Base-by-base conservation (phyloP, 2,329 filamentous ascomycete genomes). In the Diaporthe capsici region DNA sequence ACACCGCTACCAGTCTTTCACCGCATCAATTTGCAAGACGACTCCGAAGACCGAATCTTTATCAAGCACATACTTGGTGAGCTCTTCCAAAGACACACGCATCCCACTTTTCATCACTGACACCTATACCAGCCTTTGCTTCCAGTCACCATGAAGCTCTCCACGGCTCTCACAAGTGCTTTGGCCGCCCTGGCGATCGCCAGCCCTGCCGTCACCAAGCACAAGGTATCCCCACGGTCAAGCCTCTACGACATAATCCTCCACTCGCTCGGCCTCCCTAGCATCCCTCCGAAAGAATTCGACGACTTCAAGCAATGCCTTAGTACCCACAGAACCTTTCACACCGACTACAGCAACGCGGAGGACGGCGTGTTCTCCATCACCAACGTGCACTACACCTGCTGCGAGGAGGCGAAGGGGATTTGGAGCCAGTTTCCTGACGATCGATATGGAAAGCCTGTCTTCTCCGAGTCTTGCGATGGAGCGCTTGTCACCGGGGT, bases 221-320 rank as follows among this genome's bases (percentile, higher is more conserved):
- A 12, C 17, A 25, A 10, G 15, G 60, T n/a, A 15, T 28, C 60
- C 17, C 39, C 17, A 8, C 7, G 20, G 15, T 42, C 13, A 28
- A 7, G 5, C 58, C 7, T 63, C 37, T 15, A 28, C n/a, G 39
- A 44, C 37, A 4, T 2, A 3, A 20, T 63, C 15, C 4, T 61
- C 22, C 2, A n/a, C 20, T 1, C 6, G 20, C 20, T 39, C 10
- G 13, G 3, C 22, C 4, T 39, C 34, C 57, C 8, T 4, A 4
- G 1, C 12, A 2, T 39, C 12, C 10, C 20, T 6, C 12, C 5
- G 3, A 17, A 57, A 1, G 15, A n/a, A 0, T 1, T 60, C 7
- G 2, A 6, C 20, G 28, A n/a, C 10, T 4, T 60, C 4, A 10
- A 39, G 2, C 7, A 20, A 4, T 60, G 57, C 57, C 20, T 60